phyloP scores from a whole-genome alignment of 2,329 filamentous ascomycete species.

The Trichoderma sp. region DNA sequence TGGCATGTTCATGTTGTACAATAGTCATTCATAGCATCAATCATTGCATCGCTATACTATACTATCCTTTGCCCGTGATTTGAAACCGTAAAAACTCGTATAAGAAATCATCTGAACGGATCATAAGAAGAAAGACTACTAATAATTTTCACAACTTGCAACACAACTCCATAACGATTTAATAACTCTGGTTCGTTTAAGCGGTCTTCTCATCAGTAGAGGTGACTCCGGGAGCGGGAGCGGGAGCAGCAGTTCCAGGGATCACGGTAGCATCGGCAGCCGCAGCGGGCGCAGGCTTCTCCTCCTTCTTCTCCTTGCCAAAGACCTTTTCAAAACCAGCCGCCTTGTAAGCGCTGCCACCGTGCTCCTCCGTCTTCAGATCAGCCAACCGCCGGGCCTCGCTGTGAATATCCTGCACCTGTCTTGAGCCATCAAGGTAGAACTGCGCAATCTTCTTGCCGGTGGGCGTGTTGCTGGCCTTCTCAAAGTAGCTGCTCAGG shows the following conservation, averaged over 20 bases:
- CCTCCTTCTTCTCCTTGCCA: conserved; percentile 46
- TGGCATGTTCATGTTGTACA: not conserved
- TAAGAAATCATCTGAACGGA: not conserved
- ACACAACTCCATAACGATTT: not conserved
- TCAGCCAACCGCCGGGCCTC: conserved; percentile 88
- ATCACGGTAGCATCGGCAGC: conserved; percentile 10
- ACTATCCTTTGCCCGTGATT: conserved; percentile 23
- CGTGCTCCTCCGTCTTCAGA: conserved; percentile 70
- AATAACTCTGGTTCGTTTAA: not conserved
- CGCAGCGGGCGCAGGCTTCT: conserved; percentile 24
- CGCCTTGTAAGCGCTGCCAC: conserved; percentile 59
- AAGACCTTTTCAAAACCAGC: conserved; percentile 57
- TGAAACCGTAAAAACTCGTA: not conserved
- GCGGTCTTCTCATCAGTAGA: conserved; percentile 9
- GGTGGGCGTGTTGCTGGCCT: conserved; percentile 81
- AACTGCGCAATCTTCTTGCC: conserved; percentile 86
- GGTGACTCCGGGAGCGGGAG: not conserved
- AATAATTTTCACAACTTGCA: not conserved
- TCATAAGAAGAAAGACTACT: not conserved
- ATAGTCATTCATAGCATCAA: conserved; percentile 19
- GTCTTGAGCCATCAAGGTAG: conserved; percentile 80
- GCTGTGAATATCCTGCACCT: conserved; percentile 89
- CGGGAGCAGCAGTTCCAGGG: conserved; percentile 2
- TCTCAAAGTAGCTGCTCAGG: conserved; percentile 88
- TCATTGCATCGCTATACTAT: conserved; percentile 1